Evolutionary conservation across 306 rosid genomes (phyloP).

Genomic region (Prosopis cineraria): DNA sequence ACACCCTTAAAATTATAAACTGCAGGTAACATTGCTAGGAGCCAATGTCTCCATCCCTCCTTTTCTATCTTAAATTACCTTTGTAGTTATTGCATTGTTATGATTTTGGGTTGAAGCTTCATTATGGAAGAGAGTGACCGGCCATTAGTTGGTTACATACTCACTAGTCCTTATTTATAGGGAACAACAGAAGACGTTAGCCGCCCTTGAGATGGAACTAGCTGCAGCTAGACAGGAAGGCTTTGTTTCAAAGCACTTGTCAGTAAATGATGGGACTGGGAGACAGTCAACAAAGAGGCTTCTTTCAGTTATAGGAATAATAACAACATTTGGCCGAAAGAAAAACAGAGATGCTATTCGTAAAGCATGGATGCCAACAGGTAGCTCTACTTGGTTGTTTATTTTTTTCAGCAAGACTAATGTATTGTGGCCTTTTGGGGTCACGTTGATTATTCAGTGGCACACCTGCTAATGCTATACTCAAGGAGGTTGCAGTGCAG

Average conservation of each 20-base stretch:
- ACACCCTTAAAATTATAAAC: conserved; percentile 57
- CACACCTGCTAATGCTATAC: neutral
- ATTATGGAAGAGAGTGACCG: conserved; percentile 15
- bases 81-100: neutral
- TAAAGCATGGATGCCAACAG: conserved; percentile 79
- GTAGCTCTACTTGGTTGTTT: conserved; percentile 41
- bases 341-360: conserved; percentile 77
- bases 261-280: conserved; percentile 35
- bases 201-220: conserved; percentile 57
- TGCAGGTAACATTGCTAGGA: conserved; percentile 60
- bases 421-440: conserved; percentile 6
- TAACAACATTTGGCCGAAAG: conserved; percentile 64
- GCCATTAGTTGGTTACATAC: conserved; percentile 32
- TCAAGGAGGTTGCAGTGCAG: conserved; percentile 12
- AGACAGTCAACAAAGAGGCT: conserved; percentile 50
- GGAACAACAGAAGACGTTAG: conserved; percentile 67
- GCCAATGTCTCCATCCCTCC: neutral
- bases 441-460: conserved; percentile 13
- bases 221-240: conserved; percentile 70
- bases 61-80: neutral
- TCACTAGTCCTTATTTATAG: conserved; percentile 39
- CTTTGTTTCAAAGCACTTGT: conserved; percentile 48
- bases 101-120: conserved; percentile 22
- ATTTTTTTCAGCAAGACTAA: neutral
- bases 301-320: conserved; percentile 61